These are phyloP conservation scores for Fusarium torulosum DNA, from an alignment of 2,329 filamentous ascomycete genomes.

Conservation along the genomic window DNA sequence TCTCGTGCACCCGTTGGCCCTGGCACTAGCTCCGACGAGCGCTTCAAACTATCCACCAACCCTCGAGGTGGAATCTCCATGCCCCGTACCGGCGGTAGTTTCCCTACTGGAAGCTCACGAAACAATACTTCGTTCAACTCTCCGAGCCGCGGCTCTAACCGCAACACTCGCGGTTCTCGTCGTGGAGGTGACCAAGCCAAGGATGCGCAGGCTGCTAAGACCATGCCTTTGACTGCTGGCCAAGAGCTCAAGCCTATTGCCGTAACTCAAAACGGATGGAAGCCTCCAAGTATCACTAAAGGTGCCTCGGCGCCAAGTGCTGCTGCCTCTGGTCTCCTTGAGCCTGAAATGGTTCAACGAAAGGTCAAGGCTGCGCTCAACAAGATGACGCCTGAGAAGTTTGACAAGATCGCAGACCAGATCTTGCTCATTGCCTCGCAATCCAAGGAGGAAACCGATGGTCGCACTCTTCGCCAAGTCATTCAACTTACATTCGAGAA, in stretches of 20 bases:
- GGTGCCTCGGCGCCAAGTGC: slow-evolving; percentile 50
- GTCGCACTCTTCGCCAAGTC: slow-evolving; percentile 93
- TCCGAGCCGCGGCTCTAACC: slow-evolving; percentile 62
- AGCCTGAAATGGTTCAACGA: slow-evolving; percentile 93
- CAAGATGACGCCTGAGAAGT: slow-evolving; percentile 99
- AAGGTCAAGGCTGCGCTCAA: slow-evolving; percentile 99
- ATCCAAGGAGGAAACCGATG: slow-evolving; percentile 94
- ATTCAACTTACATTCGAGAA: slow-evolving; percentile 99
- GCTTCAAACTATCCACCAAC: slow-evolving; percentile 70
- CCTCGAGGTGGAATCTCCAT: slow-evolving; percentile 53
- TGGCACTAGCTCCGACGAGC: slow-evolving; percentile 81
- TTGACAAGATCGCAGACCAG: slow-evolving; percentile 93
- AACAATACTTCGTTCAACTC: slow-evolving; percentile 77
- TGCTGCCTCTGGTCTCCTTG: slow-evolving; percentile 71
- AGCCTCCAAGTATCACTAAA: slow-evolving; percentile 77
- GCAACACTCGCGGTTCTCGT: slow-evolving; percentile 61
- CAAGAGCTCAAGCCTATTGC: slow-evolving; percentile 85
- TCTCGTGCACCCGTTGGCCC: slow-evolving; percentile 71
- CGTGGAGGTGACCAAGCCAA: slow-evolving; percentile 61
- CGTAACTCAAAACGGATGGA: slow-evolving; percentile 84
- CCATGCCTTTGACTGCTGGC: slow-evolving; percentile 90
- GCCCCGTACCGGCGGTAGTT: slow-evolving; percentile 63
- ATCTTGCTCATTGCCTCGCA: slow-evolving; percentile 93
- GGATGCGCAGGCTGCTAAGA: slow-evolving; percentile 81
- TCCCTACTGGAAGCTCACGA: slow-evolving; percentile 71